Percentiles rank a stretch among this genome's conserved stretches.
Evolutionary conservation across 495 filamentous ascomycete species (phyloP).

Genomic region (Pseudoneurospora amorphoporcata): DNA sequence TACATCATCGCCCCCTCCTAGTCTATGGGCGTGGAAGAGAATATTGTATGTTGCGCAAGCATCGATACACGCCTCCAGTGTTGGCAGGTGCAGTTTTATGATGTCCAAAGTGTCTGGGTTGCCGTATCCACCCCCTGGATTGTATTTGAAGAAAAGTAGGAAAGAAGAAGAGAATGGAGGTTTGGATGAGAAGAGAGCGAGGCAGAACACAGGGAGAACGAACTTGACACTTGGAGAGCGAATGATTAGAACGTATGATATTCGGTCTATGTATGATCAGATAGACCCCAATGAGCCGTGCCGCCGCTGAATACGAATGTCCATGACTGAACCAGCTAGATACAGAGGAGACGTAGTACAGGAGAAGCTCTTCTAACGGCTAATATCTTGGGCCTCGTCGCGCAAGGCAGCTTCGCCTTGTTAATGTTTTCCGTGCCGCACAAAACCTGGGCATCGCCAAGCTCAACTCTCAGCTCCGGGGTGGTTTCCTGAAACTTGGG

Average conservation of each 20-base stretch:
- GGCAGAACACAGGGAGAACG: neutral
- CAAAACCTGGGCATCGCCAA: neutral
- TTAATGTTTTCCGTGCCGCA: neutral
- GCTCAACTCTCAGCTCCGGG: neutral
- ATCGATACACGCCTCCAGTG: conserved; percentile 23
- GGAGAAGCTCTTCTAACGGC: neutral
- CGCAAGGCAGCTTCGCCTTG: neutral
- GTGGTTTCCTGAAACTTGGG: neutral
- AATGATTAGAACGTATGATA: neutral
- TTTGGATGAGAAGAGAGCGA: neutral
- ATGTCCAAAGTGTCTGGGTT: conserved; percentile 22
- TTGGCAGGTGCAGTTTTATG: conserved; percentile 23
- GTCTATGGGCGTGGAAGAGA: conserved; percentile 6
- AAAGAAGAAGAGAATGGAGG: neutral
- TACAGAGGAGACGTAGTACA: neutral
- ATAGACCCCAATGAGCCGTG: neutral
- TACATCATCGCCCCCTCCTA: neutral
- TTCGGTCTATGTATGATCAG: neutral
- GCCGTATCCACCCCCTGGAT: conserved; percentile 11
- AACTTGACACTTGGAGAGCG: neutral
- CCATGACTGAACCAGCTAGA: neutral
- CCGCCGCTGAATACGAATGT: neutral
- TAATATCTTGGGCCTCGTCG: neutral
- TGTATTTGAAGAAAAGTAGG: conserved; percentile 1
- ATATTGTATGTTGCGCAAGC: conserved; percentile 26